phyloP scores from a whole-genome alignment of 768 basidiomycete species.

The Jaapia argillacea region DNA sequence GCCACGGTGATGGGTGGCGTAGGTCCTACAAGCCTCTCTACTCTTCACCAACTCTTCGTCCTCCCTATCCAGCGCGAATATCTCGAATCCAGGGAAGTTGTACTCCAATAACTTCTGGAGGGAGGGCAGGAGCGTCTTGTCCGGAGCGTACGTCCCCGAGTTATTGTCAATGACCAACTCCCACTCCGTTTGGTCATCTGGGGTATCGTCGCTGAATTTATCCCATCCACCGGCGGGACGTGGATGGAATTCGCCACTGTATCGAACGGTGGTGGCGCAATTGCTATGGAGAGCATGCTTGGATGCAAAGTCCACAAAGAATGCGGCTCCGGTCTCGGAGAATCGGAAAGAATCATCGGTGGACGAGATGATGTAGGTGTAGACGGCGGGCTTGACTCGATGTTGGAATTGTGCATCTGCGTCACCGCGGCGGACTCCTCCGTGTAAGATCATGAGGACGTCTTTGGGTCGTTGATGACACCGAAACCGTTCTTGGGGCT shows the following conservation, averaged over 20 bases:
- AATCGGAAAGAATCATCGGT: conserved; percentile 74
- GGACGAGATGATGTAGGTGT: conserved; percentile 75
- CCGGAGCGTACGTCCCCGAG: conserved; percentile 77
- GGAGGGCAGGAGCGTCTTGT: conserved; percentile 46
- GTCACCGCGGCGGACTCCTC: conserved; percentile 17
- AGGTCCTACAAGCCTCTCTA: conserved; percentile 55
- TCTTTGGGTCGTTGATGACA: conserved; percentile 38
- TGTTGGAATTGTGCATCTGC: conserved; percentile 16
- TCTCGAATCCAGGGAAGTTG: conserved; percentile 60
- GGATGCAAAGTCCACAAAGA: conserved; percentile 79
- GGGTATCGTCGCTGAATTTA: conserved; percentile 41
- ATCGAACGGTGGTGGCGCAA: conserved; percentile 55
- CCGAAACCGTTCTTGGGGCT: conserved; percentile 55
- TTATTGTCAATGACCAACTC: conserved; percentile 84
- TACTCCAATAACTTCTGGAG: conserved; percentile 55
- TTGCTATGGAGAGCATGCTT: conserved; percentile 83
- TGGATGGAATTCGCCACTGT: conserved; percentile 74
- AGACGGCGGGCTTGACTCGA: conserved; percentile 72
- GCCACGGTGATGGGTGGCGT: conserved; percentile 52
- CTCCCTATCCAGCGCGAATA: conserved; percentile 43
- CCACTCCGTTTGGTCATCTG: conserved; percentile 55
- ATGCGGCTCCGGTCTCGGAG: conserved; percentile 80
- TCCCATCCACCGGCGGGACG: conserved; percentile 62
- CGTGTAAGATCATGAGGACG: conserved; percentile 41
- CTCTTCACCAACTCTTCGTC: conserved; percentile 49